Evolutionary conservation across 1,284 basidiomycete genomes (phyloP).

Genomic region (Trametes polyzona): DNA sequence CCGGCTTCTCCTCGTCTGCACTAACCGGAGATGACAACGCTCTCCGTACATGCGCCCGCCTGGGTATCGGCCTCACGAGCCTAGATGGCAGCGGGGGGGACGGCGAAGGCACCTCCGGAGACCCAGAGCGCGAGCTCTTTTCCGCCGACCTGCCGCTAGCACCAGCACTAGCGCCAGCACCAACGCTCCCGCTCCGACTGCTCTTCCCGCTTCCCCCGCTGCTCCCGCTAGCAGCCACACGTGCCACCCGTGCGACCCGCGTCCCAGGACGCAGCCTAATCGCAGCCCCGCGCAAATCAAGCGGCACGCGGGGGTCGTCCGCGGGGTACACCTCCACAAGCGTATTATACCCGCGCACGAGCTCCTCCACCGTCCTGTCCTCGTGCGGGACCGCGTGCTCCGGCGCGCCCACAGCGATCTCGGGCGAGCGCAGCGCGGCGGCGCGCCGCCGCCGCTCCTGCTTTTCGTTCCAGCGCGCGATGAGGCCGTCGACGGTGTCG

Average conservation of each 20-base stretch:
- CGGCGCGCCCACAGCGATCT: slow-evolving; percentile 30
- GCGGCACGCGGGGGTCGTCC: background rate
- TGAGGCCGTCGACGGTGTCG: slow-evolving; percentile 22
- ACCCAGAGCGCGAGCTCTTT: background rate
- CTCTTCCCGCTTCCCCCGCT: too few relatives aligned
- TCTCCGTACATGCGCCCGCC: background rate
- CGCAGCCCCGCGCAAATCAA: slow-evolving; percentile 13
- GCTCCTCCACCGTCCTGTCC: slow-evolving; percentile 24
- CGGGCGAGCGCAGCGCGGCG: slow-evolving; percentile 28
- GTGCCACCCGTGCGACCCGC: too few relatives aligned
- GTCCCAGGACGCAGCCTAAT: too few relatives aligned
- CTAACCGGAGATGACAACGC: background rate
- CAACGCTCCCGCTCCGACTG: too few relatives aligned
- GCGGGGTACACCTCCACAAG: slow-evolving; percentile 7
- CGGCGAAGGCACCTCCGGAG: background rate
- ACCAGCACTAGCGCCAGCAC: background rate
- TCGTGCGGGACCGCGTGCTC: slow-evolving; percentile 24
- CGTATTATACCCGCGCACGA: slow-evolving; percentile 43
- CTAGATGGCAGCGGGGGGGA: background rate
- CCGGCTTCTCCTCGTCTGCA: background rate
- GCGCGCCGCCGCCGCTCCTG: slow-evolving; percentile 14
- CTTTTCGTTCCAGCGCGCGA: slow-evolving; percentile 35
- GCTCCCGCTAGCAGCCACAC: too few relatives aligned
- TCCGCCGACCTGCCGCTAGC: background rate
- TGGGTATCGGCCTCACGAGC: slow-evolving; percentile 8